phyloP scores from a whole-genome alignment of 2,329 filamentous ascomycete genomes.

The Trichoderma endophyticum region DNA sequence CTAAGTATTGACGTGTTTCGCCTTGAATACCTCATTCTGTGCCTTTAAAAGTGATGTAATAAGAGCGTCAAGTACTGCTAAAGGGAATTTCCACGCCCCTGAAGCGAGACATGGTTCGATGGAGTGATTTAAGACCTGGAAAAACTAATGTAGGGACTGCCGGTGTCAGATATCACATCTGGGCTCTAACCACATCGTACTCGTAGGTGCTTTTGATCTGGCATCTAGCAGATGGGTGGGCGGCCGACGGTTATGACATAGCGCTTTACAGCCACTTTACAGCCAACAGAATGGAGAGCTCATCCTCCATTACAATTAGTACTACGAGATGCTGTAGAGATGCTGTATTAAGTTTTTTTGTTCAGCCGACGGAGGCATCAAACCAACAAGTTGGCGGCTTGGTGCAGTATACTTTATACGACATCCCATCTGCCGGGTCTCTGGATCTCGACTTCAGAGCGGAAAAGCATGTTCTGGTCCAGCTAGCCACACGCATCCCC shows the following conservation, averaged over 20 bases:
- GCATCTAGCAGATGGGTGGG: not conserved
- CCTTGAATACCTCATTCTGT: not conserved
- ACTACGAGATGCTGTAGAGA: not conserved
- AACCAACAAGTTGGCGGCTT: not conserved
- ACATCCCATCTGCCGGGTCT: slow-evolving; percentile 11
- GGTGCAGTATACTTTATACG: not conserved
- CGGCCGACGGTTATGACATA: not conserved
- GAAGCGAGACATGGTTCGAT: not conserved
- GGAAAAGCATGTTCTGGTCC: slow-evolving; percentile 7
- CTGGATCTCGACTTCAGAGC: not conserved
- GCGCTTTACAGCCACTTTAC: not conserved
- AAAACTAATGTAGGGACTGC: not conserved
- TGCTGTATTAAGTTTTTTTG: not conserved
- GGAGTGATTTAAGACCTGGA: not conserved
- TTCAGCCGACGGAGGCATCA: not conserved
- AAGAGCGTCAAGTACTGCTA: not conserved
- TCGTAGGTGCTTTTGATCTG: not conserved
- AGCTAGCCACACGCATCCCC: slow-evolving; percentile 11
- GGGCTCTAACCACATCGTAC: not conserved
- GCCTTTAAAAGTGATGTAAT: not conserved
- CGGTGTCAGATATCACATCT: not conserved
- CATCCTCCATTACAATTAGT: not conserved
- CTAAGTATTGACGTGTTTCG: not conserved
- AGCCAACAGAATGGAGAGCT: not conserved
- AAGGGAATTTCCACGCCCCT: not conserved